Evolutionary conservation across 257 asterid species (phyloP), one percentile per base, ranked within the genome.

Genomic region (Lithospermum erythrorhizon): DNA sequence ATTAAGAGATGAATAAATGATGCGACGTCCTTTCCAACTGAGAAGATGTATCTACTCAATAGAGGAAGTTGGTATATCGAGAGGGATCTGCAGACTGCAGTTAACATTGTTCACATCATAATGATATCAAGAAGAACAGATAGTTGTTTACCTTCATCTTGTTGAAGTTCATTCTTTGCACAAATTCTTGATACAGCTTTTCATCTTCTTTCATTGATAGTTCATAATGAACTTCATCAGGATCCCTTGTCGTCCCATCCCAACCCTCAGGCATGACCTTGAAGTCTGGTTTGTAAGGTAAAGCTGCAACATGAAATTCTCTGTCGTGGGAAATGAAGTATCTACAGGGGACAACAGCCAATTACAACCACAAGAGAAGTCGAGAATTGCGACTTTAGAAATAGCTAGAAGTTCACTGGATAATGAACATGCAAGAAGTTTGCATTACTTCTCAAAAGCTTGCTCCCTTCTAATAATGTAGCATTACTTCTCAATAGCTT

Each of bases 221-320:
- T 79, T 88, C 98, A 30, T 88, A 91, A 70, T 82, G 98, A 60
- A 88, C 90, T 88, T 88, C 98, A 60, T 91, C 98, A 23, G 95
- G 95, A 76, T 91, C 98, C 30, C 95, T 78, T 10, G 95, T 81
- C 53, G 90, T 88, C 67, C 98, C 98, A 72, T 88, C 97, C 98
- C 98, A 91, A 57, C 95, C 95, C 80, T 91, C 97, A 2, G 97
- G 98, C 98, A 91, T 88, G 68, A 88, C 98, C 75, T 78, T 88
- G 83, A 86, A 91, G 72, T 88, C 95, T 3, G 98, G 98, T 77
- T 86, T 88, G 68, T 88, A 83, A 7, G 94, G 95, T 65, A 91
- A 90, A 59, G 95, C 68, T 15, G 98, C 98, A 53, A 91, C 90
- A 60, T 91, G 97, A 71, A 91, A 91, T 75, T 88, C 97, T 78